phyloP scores from a whole-genome alignment of 139 green algal species.

The Zygnema circumcarinatum region DNA sequence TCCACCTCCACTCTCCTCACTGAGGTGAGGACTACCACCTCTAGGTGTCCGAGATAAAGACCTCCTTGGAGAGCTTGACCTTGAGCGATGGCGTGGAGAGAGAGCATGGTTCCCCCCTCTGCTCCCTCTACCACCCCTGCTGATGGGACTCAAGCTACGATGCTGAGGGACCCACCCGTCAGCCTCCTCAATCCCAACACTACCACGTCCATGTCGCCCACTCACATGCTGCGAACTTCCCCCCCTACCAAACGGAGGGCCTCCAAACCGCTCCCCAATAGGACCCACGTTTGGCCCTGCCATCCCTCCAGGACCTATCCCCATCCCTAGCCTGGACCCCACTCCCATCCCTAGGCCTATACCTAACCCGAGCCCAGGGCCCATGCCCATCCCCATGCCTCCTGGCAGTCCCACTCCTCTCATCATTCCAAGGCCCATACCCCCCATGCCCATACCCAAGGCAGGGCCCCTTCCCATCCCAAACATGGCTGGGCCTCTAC shows the following conservation, averaged over 20 bases:
- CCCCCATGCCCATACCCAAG: background rate
- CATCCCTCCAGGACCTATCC: slow-evolving; percentile 10
- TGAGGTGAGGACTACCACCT: background rate
- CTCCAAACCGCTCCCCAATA: background rate
- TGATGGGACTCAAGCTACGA: background rate
- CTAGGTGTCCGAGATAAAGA: background rate
- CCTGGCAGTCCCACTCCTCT: background rate
- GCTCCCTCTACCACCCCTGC: background rate
- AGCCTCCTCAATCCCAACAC: background rate
- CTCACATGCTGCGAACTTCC: background rate
- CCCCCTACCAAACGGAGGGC: background rate
- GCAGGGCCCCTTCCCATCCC: slow-evolving; percentile 10
- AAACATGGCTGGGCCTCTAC: slow-evolving; percentile 1
- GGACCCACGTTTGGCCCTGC: background rate
- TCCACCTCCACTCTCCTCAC: slow-evolving; percentile 4
- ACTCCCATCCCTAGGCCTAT: slow-evolving; percentile 13
- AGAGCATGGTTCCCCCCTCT: background rate
- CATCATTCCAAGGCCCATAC: slow-evolving; percentile 2
- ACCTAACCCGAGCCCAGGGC: background rate
- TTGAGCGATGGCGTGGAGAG: background rate
- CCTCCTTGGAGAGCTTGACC: background rate
- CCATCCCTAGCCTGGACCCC: slow-evolving; percentile 1
- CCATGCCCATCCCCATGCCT: background rate
- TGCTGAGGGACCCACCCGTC: background rate
- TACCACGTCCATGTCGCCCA: background rate